Evolutionary conservation across 2,329 filamentous ascomycete genomes (phyloP).

Genomic region (Fusarium verticillioides): DNA sequence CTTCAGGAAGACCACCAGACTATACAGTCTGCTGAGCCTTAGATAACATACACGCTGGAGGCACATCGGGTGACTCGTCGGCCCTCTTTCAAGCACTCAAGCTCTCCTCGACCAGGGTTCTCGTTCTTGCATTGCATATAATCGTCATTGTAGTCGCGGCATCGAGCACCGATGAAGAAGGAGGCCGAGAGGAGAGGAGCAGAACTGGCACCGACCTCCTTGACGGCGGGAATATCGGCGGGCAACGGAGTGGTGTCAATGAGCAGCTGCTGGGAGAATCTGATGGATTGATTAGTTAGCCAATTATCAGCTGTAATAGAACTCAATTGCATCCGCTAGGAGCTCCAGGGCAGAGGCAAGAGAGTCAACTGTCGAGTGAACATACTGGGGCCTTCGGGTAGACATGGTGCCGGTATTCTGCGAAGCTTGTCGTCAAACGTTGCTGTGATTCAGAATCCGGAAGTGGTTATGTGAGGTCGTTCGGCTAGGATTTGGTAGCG

Average conservation of each 20-base stretch:
- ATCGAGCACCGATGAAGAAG: conserved; percentile 97
- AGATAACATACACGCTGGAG: conserved; percentile 83
- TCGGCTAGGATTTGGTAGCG: conserved; percentile 50
- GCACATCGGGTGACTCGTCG: conserved; percentile 97
- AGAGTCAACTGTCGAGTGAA: conserved; percentile 20
- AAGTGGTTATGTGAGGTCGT: conserved; percentile 44
- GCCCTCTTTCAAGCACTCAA: conserved; percentile 96
- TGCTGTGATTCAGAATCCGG: conserved; percentile 45
- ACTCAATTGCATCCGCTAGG: conserved; percentile 38
- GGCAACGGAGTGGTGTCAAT: conserved; percentile 97
- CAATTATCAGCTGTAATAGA: conserved; percentile 26
- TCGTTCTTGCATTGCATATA: conserved; percentile 99
- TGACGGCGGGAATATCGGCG: conserved; percentile 88
- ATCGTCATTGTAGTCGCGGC: conserved; percentile 96
- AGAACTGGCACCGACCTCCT: conserved; percentile 92
- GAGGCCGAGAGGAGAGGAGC: conserved; percentile 91
- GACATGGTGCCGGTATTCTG: conserved; percentile 52
- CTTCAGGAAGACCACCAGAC: neutral
- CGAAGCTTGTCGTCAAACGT: conserved; percentile 44
- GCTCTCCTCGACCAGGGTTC: conserved; percentile 87
- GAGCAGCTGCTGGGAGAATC: conserved; percentile 94
- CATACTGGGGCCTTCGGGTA: conserved; percentile 57
- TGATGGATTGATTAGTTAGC: conserved; percentile 57
- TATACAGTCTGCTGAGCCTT: neutral
- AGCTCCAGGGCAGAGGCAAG: neutral